Conservation (phyloP, 441 rosid species). For the Jatropha multifida region DNA sequence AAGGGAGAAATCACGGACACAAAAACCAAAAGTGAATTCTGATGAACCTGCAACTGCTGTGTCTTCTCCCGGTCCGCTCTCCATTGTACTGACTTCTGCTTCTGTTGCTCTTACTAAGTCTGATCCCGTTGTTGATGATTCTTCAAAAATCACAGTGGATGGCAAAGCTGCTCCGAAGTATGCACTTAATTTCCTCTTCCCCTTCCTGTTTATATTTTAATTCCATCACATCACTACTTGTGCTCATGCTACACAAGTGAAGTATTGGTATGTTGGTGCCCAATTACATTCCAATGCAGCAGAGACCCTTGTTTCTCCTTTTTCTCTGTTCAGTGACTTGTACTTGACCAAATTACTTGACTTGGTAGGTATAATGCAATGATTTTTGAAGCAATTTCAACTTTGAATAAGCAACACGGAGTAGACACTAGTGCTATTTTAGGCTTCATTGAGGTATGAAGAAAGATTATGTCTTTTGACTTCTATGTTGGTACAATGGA, state of each 20-base stretch:
- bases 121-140: slow-evolving; percentile 32
- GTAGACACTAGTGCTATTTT: slow-evolving; percentile 46
- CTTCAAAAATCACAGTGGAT: slow-evolving; percentile 28
- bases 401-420: slow-evolving; percentile 48
- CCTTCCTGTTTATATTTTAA: not conserved
- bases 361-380: slow-evolving; percentile 44
- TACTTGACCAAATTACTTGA: slow-evolving; percentile 1
- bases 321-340: not conserved
- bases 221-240: not conserved
- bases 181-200: slow-evolving; percentile 2
- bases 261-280: not conserved
- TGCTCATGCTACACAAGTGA: not conserved
- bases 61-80: slow-evolving; percentile 16
- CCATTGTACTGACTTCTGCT: slow-evolving; percentile 26
- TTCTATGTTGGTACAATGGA: not conserved
- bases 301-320: not conserved
- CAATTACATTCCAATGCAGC: not conserved
- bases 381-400: slow-evolving; percentile 64
- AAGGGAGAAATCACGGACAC: slow-evolving; percentile 54
- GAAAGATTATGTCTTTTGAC: slow-evolving; percentile 2
- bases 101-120: slow-evolving; percentile 26
- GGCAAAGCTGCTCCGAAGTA: slow-evolving; percentile 43
- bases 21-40: slow-evolving; percentile 37
- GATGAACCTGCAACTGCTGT: slow-evolving; percentile 27
- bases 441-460: slow-evolving; percentile 53